Evolutionary conservation across 441 rosid species (phyloP).

Genomic region (Gossypium lobatum): DNA sequence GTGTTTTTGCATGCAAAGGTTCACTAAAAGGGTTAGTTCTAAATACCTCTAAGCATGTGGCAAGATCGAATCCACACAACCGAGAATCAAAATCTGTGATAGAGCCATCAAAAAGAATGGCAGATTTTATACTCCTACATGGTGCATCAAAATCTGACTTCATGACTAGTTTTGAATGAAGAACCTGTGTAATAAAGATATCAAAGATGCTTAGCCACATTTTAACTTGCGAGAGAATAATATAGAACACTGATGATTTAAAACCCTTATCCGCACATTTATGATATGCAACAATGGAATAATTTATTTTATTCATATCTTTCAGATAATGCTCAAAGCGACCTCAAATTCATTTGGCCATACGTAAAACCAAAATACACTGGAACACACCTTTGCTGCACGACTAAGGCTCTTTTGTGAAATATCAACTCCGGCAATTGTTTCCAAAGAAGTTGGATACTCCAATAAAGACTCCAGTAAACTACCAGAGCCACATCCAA

Average conservation of each 20-base stretch:
- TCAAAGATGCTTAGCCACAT: constrained; percentile 5
- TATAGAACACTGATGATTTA: neutral
- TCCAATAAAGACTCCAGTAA: constrained; percentile 78
- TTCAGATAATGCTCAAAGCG: neutral
- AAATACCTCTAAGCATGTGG: constrained; percentile 90
- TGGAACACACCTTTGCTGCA: constrained; percentile 75
- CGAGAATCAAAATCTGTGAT: constrained; percentile 68
- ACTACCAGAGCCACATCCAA: constrained; percentile 96
- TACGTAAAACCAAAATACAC: neutral
- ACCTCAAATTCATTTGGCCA: constrained; percentile 4
- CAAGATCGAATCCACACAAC: constrained; percentile 61
- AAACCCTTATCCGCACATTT: neutral
- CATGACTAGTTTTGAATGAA: constrained; percentile 64
- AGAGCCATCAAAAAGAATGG: constrained; percentile 83
- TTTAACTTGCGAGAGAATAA: neutral
- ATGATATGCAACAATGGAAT: neutral
- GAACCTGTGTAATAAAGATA: constrained; percentile 47
- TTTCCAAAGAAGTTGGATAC: constrained; percentile 65
- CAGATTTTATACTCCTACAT: constrained; percentile 45
- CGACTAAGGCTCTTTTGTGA: constrained; percentile 75
- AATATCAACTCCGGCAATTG: constrained; percentile 77
- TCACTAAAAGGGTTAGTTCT: constrained; percentile 4
- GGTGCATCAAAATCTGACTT: constrained; percentile 26
- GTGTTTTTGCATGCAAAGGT: neutral
- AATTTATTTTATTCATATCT: neutral